Percentiles rank a stretch among this genome's conserved stretches.
Evolutionary conservation across 441 rosid genomes (phyloP).

Genomic region (Adansonia rubrostipa): DNA sequence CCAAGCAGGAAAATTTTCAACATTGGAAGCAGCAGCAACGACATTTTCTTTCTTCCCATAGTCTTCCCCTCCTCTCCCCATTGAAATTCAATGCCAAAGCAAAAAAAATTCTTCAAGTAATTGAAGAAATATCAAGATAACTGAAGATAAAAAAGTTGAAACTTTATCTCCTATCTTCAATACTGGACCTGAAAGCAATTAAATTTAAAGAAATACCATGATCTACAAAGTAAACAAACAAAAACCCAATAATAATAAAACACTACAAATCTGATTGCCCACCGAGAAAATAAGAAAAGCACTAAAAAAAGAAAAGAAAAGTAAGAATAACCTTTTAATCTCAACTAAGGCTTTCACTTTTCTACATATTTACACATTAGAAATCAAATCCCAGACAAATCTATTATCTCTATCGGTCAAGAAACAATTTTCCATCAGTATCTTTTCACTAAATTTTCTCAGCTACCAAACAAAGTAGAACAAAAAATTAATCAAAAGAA

Average conservation of each 20-base stretch:
- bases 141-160: not conserved
- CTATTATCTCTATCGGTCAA: not conserved
- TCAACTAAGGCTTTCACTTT: not conserved
- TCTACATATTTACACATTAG: not conserved
- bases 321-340: not conserved
- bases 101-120: constrained; percentile 20
- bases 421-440: not conserved
- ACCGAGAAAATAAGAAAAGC: not conserved
- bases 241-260: not conserved
- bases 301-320: not conserved
- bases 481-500: not conserved
- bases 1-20: constrained; percentile 74
- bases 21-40: constrained; percentile 18
- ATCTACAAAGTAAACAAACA: constrained; percentile 8
- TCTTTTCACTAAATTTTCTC: constrained; percentile 2
- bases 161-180: not conserved
- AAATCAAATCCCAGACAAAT: not conserved
- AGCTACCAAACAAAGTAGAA: constrained; percentile 9
- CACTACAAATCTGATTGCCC: not conserved
- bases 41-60: constrained; percentile 37
- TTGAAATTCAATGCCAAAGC: constrained; percentile 31
- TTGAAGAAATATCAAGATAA: not conserved
- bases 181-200: constrained; percentile 11
- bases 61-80: constrained; percentile 82
- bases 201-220: not conserved